phyloP scores from a whole-genome alignment of 331 rosid species.

The Acacia pycnantha region DNA sequence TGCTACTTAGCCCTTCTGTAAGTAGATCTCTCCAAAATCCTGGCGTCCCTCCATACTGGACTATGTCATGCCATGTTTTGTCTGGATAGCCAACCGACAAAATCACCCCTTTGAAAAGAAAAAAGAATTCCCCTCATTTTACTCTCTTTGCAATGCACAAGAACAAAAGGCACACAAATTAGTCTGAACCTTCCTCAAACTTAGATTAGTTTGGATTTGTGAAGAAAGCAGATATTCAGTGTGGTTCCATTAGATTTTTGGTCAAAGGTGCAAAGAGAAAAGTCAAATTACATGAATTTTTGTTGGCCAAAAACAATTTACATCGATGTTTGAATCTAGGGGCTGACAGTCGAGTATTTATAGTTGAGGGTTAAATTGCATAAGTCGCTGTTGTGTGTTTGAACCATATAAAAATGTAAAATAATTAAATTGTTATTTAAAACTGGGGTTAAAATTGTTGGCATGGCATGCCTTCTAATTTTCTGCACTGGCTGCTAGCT shows the following conservation, averaged over 20 bases:
- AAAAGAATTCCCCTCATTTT: not conserved
- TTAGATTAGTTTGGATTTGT: not conserved
- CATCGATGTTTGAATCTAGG: not conserved
- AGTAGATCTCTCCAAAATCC: not conserved
- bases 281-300: not conserved
- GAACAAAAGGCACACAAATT: not conserved
- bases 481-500: conserved; percentile 20
- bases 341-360: not conserved
- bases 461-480: conserved; percentile 3
- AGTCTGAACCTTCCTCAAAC: not conserved
- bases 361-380: not conserved
- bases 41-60: not conserved
- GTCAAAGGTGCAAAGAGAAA: not conserved
- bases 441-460: conserved; percentile 1
- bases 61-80: not conserved
- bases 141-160: not conserved
- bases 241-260: not conserved
- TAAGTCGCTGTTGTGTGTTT: not conserved
- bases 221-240: not conserved
- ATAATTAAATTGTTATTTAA: not conserved
- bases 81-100: not conserved
- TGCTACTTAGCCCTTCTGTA: not conserved
- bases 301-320: not conserved
- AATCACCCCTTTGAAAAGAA: not conserved
- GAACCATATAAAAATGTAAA: not conserved